These are phyloP conservation scores for Brassica nigra DNA, from an alignment of 345 rosid genomes.

Conservation along the genomic window DNA sequence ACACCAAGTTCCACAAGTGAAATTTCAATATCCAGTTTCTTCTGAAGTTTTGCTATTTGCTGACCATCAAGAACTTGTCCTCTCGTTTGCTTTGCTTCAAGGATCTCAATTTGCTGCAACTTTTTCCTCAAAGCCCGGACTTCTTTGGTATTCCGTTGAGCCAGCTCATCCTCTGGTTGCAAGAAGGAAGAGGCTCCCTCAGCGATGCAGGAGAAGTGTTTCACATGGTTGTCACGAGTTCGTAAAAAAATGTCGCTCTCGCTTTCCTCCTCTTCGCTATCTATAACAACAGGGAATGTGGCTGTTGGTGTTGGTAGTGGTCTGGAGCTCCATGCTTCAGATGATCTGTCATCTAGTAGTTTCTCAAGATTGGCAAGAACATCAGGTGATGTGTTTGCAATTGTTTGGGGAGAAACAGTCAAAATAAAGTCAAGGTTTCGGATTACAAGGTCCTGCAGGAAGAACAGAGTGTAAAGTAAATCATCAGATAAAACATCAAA, in stretches of 20 bases:
- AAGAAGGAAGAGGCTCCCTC: slow-evolving; percentile 54
- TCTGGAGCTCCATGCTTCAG: slow-evolving; percentile 84
- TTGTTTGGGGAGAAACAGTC: slow-evolving; percentile 63
- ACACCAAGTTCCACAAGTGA: slow-evolving; percentile 77
- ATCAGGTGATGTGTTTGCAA: slow-evolving; percentile 72
- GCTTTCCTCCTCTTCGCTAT: slow-evolving; percentile 81
- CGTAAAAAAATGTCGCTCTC: slow-evolving; percentile 60
- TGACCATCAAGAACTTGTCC: slow-evolving; percentile 88
- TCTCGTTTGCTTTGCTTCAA: slow-evolving; percentile 67
- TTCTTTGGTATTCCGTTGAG: slow-evolving; percentile 56
- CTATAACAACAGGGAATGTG: slow-evolving; percentile 68
- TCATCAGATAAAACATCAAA: background rate
- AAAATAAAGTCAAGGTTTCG: slow-evolving; percentile 87
- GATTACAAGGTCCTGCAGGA: slow-evolving; percentile 75
- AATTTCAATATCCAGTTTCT: slow-evolving; percentile 60
- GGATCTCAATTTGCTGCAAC: slow-evolving; percentile 95
- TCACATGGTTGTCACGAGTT: slow-evolving; percentile 57
- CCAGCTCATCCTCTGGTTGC: slow-evolving; percentile 56
- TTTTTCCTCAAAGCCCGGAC: slow-evolving; percentile 83
- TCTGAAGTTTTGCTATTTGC: slow-evolving; percentile 86
- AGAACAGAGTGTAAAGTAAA: slow-evolving; percentile 26
- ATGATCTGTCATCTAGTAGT: slow-evolving; percentile 73
- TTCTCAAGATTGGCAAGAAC: slow-evolving; percentile 82
- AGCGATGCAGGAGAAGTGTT: slow-evolving; percentile 25
- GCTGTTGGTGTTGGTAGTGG: slow-evolving; percentile 92